Evolutionary conservation across 495 filamentous ascomycete genomes (phyloP), one percentile per base, ranked within the genome.

Genomic region (Xylaria scruposa): DNA sequence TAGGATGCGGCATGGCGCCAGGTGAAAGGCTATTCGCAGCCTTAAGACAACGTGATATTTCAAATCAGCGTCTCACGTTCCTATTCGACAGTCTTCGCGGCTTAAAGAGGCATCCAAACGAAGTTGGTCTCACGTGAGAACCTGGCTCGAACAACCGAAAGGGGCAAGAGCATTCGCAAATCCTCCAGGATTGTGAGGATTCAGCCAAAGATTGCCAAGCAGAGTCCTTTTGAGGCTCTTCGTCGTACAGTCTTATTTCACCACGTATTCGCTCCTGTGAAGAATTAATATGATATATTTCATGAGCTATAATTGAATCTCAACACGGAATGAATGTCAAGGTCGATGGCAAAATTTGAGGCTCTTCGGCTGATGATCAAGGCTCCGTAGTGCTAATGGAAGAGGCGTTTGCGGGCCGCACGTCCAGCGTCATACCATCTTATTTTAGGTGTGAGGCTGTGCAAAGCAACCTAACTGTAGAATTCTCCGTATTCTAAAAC

Each of bases 121-220:
- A 29, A 24, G 29, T n/a, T n/a, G 26, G 36, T 59, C 33, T 49
- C 53, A 60, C 54, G 68, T 62, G 44, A 62, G 68, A 70, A 1
- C 24, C 9, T 49, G 1, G n/a, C 17, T 26, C 44, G 19, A 53
- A 42, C 19, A 4, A 24, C 68, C 68, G 4, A 40, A 63, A 62
- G 53, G 54, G 58, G 68, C 54, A 70, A 62, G 68, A 70, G 68
- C 15, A 40, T 59, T 40, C n/a, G 12, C 36, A 38, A 70, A 70
- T 70, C 68, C 68, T 53, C 3, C 31, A 63, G 68, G 58, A 70
- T 70, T 36, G 6, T 12, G 2, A 13, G n/a, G 31, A 38, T 60
- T 21, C 58, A 17, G 29, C 4, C 29, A 56, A 17, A 17, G 26
- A 31, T 31, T 31, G 12, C 53, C 24, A 26, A 56, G 6, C 13